Base-by-base conservation (phyloP, 495 filamentous ascomycete species). In the Daldinia vernicosa region DNA sequence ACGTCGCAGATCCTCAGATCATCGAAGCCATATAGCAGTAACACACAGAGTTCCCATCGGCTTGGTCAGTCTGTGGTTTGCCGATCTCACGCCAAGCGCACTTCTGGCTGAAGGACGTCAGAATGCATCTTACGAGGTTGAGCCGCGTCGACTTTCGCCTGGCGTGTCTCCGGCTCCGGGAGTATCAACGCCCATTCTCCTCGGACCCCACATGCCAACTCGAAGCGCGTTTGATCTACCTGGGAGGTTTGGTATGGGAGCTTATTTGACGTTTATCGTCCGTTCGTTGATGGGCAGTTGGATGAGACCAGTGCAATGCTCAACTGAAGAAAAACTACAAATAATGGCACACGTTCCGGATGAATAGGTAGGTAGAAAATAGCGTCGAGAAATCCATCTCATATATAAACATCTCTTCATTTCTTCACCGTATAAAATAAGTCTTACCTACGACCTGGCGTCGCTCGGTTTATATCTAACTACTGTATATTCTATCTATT, bases 391-490 rank as follows among this genome's bases (percentile, higher is more conserved):
- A 24, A 47, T 11, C 9, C 9, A 27, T 53, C 51, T 27, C 27
- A 12, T 12, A 35, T 12, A 35, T 35, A 35, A 19, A 30, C 27
- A 28, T 66, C 5, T 24, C 32, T 43, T 64, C 27, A 8, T 40
- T 54, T 55, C 63, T 17, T 32, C 32, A 26, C 27, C 64, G 64
- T 63, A 66, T 55, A 45, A 61, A 69, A 22, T 66, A 63, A 1
- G 19, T 40, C n/a, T 4, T 17, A 58, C n/a, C 2, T 17, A 58
- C 72, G 75, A 77, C 76, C 76, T 60, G 76, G 76, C 65, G 75
- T 77, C 75, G 70, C 66, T 60, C 32, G 7, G 55, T 70, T 69
- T 54, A 37, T 30, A 12, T 58, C 24, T 9, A 8, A 58, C 6
- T 17, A 57, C 8, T 57, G 9, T 12, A 14, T 39, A 45, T 28